A percentile compares a stretch with the other conserved stretches of the same genome.
Evolutionary conservation across 169 alveolate genomes (phyloP).

Genomic region (Eimeria acervulina): DNA sequence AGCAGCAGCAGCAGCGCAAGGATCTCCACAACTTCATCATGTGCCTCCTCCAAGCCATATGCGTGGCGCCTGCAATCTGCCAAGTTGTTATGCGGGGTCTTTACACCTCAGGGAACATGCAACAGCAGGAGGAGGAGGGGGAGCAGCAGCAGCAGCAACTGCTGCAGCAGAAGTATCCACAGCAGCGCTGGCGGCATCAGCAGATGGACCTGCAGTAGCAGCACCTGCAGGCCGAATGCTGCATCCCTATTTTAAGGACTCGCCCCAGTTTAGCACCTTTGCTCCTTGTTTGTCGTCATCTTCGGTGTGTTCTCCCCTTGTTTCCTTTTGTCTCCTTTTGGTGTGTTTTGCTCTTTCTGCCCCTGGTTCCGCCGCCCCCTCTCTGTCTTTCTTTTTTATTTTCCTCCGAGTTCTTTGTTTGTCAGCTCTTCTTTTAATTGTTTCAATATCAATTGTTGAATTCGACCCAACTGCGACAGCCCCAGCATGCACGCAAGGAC

Average conservation of each 20-base stretch:
- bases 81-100: not conserved
- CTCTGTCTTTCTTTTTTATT: too few species aligned
- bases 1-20: constrained; percentile 10
- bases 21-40: not conserved
- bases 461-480: not conserved
- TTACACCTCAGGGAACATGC: not conserved
- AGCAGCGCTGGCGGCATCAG: not conserved
- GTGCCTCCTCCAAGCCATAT: not conserved
- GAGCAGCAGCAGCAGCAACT: not conserved
- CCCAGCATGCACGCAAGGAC: not conserved
- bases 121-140: not conserved
- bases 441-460: not conserved
- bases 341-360: not conserved
- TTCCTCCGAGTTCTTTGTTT: not conserved
- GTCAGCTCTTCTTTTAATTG: not conserved
- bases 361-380: not conserved
- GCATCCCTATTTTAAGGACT: not conserved
- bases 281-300: not conserved
- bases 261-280: not conserved
- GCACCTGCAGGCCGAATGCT: not conserved
- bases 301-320: not conserved
- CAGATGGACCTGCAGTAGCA: not conserved
- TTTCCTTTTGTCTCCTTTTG: not conserved
- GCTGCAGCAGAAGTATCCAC: not conserved
- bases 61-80: not conserved